Base-by-base conservation (phyloP, 192 early-diverging fungal species). In the Coemansia sp. region DNA sequence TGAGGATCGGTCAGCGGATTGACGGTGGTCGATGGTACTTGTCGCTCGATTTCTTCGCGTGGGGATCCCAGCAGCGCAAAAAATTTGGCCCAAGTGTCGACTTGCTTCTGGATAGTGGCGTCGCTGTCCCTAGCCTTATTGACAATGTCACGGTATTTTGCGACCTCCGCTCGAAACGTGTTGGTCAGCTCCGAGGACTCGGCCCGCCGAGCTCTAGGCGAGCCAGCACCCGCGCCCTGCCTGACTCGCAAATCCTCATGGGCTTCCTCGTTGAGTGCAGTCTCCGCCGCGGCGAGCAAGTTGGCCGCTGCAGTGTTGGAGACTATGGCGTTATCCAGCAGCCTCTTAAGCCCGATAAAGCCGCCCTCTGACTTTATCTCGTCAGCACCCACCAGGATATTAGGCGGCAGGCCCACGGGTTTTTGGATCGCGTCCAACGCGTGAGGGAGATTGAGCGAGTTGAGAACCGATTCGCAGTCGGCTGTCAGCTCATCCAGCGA, bases 351-450 rank as follows among this genome's bases (percentile, higher is more conserved):
- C 6, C 77, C 72, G 6, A 69, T 56, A n/a, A 80, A 73, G 0
- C 94, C 94, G 20, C 94, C 92, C 42, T 89, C 85, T 0, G 82
- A 73, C 26, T 86, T 78, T 20, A 96, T 85, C 64, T 95, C 93
- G 34, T 89, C 86, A 12, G 91, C 88, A 45, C 88, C 88, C 25
- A 85, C 64, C 7, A 94, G 36, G 2, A 96, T 70, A 3, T 82
- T 77, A 2, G 88, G 85, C 34, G 94, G 94, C 23, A 95, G 56
- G 0, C 89, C 90, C 10, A 90, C 83, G 4, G 91, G 91, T 62
- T 92, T 89, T 38, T 91, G 87, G 6, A 90, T 68, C 1, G 88
- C 88, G 41, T 93, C 88, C 14, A 93, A 73, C 7, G 92, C 68
- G 14, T 86, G 84, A 4, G 90, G 91, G 21, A 94, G 75, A 21